Percentiles rank a stretch among this genome's conserved stretches.
These are phyloP conservation scores for Alternaria rosae DNA, from an alignment of 2,329 filamentous ascomycete species.

Conservation along the genomic window DNA sequence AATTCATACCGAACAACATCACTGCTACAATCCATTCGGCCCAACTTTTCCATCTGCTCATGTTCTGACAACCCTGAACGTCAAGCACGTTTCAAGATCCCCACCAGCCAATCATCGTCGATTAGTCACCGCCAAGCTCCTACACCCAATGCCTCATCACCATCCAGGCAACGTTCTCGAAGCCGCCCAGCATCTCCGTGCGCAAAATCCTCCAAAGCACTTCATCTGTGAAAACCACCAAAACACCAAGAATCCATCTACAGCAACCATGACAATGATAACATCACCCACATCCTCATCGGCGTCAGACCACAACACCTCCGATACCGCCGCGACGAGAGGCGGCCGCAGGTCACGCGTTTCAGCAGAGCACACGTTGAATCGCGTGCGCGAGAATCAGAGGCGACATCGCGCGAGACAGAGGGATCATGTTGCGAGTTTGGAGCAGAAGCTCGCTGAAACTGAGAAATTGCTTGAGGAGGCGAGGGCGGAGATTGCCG, in stretches of 20 bases:
- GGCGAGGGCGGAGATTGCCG: conserved; percentile 36
- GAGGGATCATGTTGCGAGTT: conserved; percentile 50
- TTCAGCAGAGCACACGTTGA: conserved; percentile 47
- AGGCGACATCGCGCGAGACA: conserved; percentile 58
- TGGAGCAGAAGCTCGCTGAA: conserved; percentile 48
- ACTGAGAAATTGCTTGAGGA: conserved; percentile 35
- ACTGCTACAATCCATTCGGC: not conserved
- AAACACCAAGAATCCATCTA: not conserved
- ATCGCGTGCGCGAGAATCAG: conserved; percentile 61
- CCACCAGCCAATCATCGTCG: conserved; percentile 44
- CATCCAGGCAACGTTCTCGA: not conserved
- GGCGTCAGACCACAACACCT: conserved; percentile 15
- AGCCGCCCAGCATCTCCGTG: not conserved
- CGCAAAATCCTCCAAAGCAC: not conserved
- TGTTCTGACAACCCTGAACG: not conserved
- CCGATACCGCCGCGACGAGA: conserved; percentile 21
- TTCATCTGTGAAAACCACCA: not conserved
- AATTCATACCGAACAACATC: not conserved
- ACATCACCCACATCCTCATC: conserved; percentile 12
- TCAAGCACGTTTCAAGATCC: not conserved
- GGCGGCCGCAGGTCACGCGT: conserved; percentile 23
- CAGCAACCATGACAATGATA: conserved; percentile 11
- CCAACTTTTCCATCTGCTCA: not conserved
- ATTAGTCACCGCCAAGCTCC: conserved; percentile 35
- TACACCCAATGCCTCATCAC: conserved; percentile 22